phyloP scores from a whole-genome alignment of 148 eudicot genomes.

The Bassia scoparia region DNA sequence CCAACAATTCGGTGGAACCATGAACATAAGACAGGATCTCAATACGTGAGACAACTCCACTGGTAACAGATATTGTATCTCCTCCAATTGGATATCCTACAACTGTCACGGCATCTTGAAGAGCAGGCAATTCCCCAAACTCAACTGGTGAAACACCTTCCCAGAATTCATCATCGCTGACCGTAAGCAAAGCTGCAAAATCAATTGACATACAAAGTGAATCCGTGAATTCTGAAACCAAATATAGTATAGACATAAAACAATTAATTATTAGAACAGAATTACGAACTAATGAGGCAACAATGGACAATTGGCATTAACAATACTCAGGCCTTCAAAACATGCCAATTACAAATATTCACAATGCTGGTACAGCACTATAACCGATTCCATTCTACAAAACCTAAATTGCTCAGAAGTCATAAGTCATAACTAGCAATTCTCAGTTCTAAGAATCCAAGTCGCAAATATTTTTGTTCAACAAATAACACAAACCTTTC shows the following conservation, averaged over 20 bases:
- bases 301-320: not conserved
- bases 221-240: not conserved
- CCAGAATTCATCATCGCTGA: conserved; percentile 84
- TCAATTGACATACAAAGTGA: conserved; percentile 5
- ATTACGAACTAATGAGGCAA: not conserved
- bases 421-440: too few species aligned
- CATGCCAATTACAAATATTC: not conserved
- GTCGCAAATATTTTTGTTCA: too few species aligned
- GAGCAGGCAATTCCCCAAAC: conserved; percentile 83
- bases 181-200: conserved; percentile 81
- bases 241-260: not conserved
- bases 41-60: conserved; percentile 95
- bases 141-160: conserved; percentile 76
- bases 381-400: not conserved
- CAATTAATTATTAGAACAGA: not conserved
- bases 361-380: not conserved
- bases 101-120: conserved; percentile 93
- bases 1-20: conserved; percentile 89
- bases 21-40: conserved; percentile 90
- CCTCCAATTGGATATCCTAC: conserved; percentile 98
- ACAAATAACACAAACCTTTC: too few species aligned
- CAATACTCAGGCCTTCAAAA: not conserved
- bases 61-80: conserved; percentile 90
- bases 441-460: too few species aligned
- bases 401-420: not conserved